Evolutionary conservation across 768 basidiomycete species (phyloP), one percentile per base, ranked within the genome.

Genomic region (Mycena olivaceomarginata): DNA sequence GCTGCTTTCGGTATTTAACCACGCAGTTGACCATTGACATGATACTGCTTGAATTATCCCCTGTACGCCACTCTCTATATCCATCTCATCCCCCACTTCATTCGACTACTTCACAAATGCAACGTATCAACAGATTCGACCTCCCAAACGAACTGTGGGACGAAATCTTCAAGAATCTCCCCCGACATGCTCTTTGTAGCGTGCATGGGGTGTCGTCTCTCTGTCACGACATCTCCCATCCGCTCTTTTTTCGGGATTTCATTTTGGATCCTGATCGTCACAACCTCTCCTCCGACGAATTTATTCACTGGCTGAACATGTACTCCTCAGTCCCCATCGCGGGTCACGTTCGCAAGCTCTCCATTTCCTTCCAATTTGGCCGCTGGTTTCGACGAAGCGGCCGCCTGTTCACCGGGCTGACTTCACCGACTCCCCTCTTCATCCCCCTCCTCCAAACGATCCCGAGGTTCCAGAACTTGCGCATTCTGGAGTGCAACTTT

Each of bases 121-220:
- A 12, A 1, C 22, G 11, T 22, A 51, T 20, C 66, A 20, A 53
- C 1, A 18, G 0, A 22, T 40, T 66, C 65, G 64, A 72, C 20
- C 70, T 76, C 65, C 75, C 75, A 13, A 76, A 60, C 22, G 75
- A 76, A 67, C 45, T 76, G 16, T 76, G 75, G 75, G 41, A 48
- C 56, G 75, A 76, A 18, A 57, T 72, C 20, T 72, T 76, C 57
- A 25, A 40, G 40, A 10, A 56, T 40, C 69, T 76, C 22, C 57
- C 63, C 10, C 25, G 39, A 0, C 13, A 31, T 46, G 45, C 51
- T 2, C 75, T 76, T 15, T 13, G 43, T 31, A 48, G 31, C 13
- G 75, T 76, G 1, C 75, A 72, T 18, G 20, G 41, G 11, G 65
- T 62, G 9, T 71, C 75, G 10, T 48, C 41, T 1, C 70, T 51